These are phyloP conservation scores for Immersiporthe knoxdaviesiana DNA, from an alignment of 2,329 filamentous ascomycete species.

Conservation along the genomic window DNA sequence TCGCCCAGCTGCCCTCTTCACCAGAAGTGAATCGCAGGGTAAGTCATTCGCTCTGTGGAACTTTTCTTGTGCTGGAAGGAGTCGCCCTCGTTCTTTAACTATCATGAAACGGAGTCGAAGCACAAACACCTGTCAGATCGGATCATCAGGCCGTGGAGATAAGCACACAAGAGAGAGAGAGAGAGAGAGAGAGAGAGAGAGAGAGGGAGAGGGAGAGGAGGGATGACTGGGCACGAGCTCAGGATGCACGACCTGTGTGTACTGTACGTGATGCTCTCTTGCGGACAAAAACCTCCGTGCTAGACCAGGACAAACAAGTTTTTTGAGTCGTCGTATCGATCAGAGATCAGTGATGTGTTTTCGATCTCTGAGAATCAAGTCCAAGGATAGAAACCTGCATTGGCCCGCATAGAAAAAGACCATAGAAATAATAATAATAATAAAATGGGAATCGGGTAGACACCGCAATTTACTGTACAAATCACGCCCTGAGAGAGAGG, in stretches of 20 bases:
- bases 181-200: neutral
- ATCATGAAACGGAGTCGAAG: neutral
- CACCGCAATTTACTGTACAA: constrained; percentile 8
- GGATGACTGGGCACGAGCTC: neutral
- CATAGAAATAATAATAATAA: no score
- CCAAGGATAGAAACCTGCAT: constrained; percentile 1
- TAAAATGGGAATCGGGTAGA: constrained; percentile 8
- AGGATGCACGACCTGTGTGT: constrained; percentile 1
- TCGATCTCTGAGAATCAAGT: neutral
- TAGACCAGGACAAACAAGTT: constrained; percentile 6
- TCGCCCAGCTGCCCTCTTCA: neutral
- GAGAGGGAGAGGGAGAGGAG: neutral
- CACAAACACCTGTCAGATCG: neutral
- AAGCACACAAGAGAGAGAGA: neutral
- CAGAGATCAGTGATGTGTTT: constrained; percentile 12
- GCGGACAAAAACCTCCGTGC: constrained; percentile 6
- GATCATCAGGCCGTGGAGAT: neutral
- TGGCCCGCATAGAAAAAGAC: constrained; percentile 6
- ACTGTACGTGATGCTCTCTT: neutral
- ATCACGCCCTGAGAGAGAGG: neutral
- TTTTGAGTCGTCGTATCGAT: constrained; percentile 3
- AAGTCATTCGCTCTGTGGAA: neutral
- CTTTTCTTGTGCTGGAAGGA: neutral
- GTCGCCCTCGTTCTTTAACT: neutral
- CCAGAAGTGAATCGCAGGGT: neutral